Evolutionary conservation across 768 basidiomycete species (phyloP).

Genomic region (Tulasnella sp.): DNA sequence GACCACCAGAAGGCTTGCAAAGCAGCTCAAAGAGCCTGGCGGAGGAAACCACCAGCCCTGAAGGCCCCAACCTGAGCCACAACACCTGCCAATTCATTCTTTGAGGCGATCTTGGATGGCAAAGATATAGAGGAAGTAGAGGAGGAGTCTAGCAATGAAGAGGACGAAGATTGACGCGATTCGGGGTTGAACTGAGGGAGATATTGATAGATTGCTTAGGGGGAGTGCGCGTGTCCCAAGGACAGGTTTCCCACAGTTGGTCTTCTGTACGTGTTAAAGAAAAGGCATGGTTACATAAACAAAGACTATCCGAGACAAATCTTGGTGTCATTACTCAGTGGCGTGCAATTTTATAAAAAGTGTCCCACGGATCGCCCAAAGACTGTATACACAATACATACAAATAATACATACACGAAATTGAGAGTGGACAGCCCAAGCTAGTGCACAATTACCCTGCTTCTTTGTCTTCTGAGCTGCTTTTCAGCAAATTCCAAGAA

Average conservation of each 20-base stretch:
- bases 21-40: not conserved
- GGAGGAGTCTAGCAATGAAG: not conserved
- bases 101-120: not conserved
- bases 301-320: not conserved
- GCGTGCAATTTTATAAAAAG: not conserved
- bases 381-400: too few species aligned
- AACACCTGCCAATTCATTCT: slow-evolving; percentile 11
- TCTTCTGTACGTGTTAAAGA: not conserved
- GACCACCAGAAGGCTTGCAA: not conserved
- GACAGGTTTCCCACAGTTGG: not conserved
- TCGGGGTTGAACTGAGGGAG: not conserved
- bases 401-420: too few species aligned
- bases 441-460: too few species aligned
- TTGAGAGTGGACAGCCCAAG: too few species aligned
- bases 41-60: not conserved
- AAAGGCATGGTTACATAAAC: not conserved
- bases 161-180: slow-evolving; percentile 14
- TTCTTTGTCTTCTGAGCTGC: too few species aligned
- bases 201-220: not conserved
- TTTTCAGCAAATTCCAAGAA: too few species aligned
- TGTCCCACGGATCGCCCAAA: not conserved
- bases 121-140: not conserved
- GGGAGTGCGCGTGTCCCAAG: not conserved
- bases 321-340: not conserved
- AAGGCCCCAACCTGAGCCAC: not conserved